phyloP scores from a whole-genome alignment of 2,329 filamentous ascomycete genomes.

The Beauveria pseudobassiana region DNA sequence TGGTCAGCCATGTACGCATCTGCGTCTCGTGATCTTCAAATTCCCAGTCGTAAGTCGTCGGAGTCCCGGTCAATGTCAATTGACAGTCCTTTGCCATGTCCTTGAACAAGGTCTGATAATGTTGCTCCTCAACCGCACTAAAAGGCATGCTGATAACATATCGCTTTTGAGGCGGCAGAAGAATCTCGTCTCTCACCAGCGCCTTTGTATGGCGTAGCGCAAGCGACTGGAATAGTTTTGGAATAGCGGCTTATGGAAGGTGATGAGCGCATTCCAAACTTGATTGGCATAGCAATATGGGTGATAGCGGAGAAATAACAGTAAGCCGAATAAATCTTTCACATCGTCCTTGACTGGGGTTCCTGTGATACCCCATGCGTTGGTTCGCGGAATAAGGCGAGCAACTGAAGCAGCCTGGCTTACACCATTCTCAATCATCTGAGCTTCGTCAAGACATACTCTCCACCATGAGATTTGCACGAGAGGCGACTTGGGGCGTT shows the following conservation, averaged over 20 bases:
- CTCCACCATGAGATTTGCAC: slow-evolving; percentile 84
- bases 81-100: slow-evolving; percentile 66
- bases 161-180: slow-evolving; percentile 73
- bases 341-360: slow-evolving; percentile 81
- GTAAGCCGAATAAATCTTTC: slow-evolving; percentile 67
- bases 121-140: slow-evolving; percentile 81
- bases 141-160: slow-evolving; percentile 87
- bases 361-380: slow-evolving; percentile 84
- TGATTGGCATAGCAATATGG: slow-evolving; percentile 60
- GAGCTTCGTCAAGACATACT: slow-evolving; percentile 69
- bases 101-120: slow-evolving; percentile 70
- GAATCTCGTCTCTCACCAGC: slow-evolving; percentile 68
- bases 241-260: slow-evolving; percentile 56
- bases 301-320: slow-evolving; percentile 73
- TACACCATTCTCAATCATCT: slow-evolving; percentile 89
- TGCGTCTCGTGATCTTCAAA: slow-evolving; percentile 55
- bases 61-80: slow-evolving; percentile 56
- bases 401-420: slow-evolving; percentile 77
- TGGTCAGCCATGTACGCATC: slow-evolving; percentile 74
- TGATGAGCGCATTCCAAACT: slow-evolving; percentile 62
- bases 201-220: slow-evolving; percentile 82
- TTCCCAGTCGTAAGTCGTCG: slow-evolving; percentile 55
- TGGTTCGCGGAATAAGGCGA: slow-evolving; percentile 69
- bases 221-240: slow-evolving; percentile 61
- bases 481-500: slow-evolving; percentile 64